Base-by-base conservation (phyloP, 2,329 filamentous ascomycete genomes). In the Xylaria sp. region DNA sequence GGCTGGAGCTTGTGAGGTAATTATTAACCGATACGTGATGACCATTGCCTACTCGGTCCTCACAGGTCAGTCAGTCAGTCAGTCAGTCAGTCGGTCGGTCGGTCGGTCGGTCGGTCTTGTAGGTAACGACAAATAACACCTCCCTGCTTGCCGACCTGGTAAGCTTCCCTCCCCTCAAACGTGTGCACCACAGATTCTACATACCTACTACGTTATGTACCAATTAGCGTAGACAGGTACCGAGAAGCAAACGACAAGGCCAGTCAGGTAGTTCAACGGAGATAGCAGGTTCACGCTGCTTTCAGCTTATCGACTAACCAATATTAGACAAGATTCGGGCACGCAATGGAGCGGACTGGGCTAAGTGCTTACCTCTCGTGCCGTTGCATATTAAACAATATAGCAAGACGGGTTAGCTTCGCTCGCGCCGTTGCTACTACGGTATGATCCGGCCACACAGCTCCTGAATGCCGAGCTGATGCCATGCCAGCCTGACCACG, bases 401-500 rank as follows among this genome's bases (percentile, higher is more conserved):
- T 65, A 63, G 54, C 56, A 13, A 55, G 57, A 63, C 31, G 25
- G 66, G 50, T 44, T 63, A 52, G 59, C 55, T 51, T 54, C 41
- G 59, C 58, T 50, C 59, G 55, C 65, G 63, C 63, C 63, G 69
- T 56, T 65, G 63, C 25, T 69, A 28, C 44, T 18, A 59, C 64
- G 62, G 64, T 65, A 70, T 66, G 54, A 70, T 67, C 64, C 67
- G 67, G 61, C 55, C 67, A 51, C 39, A 61, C 39, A 67, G 64
- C 63, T 60, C 69, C 55, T 55, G 46, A 54, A 62, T 67, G 64
- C 67, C 64, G 69, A 71, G 69, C 67, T 71, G 67, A 71, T 71
- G 69, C 67, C 48, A 67, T 71, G 69, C 67, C 48, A 67, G 67
- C 67, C 64, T 63, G 64, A 57, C 67, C 51, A 56, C 48, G 58